Evolutionary conservation across 805 yeast species (phyloP), one percentile per base, ranked within the genome.

Genomic region (Pichia nakasei): DNA sequence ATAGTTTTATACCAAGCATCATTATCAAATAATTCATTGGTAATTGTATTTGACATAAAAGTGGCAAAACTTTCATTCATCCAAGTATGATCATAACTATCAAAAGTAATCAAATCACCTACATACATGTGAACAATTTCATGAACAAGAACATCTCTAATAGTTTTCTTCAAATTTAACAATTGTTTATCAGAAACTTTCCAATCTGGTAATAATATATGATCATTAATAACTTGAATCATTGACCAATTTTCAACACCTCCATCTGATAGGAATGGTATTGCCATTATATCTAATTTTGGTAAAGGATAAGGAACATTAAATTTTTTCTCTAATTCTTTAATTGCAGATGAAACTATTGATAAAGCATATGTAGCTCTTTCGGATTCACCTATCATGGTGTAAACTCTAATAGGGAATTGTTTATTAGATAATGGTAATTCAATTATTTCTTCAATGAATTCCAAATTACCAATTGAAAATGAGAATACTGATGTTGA

Each of bases 231-330:
- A 8, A 81, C 68, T 2, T 82, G 75, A 41, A 85, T 69, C 63
- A 82, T 61, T 4, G 86, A 84, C 75, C 82, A 80, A 57, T 84
- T 83, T 57, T 85, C 94, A 79, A 82, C 84, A 2, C 85, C 94
- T 46, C 85, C 84, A 57, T 83, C 91, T 24, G 78, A 70, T 44
- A 85, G 65, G 52, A 78, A 81, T 9, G 93, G 93, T 9, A 85
- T 59, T 1, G 84, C 75, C 4, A 80, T 75, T 38, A 85, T 62
- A 55, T 84, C 93, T 22, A 85, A 60, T 51, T 85, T 84, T 2
- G 68, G 63, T 46, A 81, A 61, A 1, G 91, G 91, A 53, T 70
- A 82, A 1, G 55, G 50, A 12, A 52, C 53, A 1, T 68, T 66
- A 40, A 82, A 70, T 27, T 68, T 64, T 0, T 57, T 39, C 40